Conservation (phyloP, 2,329 filamentous ascomycete genomes). For the Paraphaeosphaeria minitans region DNA sequence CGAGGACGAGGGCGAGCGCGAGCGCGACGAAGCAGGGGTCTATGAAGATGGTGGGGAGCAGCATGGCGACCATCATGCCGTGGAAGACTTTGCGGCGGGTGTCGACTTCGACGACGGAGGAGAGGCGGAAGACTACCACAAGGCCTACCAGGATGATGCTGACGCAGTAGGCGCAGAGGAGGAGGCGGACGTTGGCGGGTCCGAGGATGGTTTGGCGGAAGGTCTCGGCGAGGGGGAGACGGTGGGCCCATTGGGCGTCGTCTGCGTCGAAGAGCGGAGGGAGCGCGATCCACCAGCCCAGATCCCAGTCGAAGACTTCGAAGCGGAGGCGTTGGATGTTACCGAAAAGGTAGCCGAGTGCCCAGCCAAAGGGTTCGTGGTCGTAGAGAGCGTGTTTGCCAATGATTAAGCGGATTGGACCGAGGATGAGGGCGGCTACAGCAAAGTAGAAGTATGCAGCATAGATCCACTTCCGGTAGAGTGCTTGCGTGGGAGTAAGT, state of each 20-base stretch:
- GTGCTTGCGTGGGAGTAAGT: slow-evolving; percentile 79
- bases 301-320: slow-evolving; percentile 68
- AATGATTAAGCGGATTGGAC: slow-evolving; percentile 74
- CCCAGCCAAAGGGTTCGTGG: slow-evolving; percentile 89
- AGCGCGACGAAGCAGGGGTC: slow-evolving; percentile 85
- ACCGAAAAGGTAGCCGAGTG: slow-evolving; percentile 84
- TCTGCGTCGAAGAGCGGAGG: slow-evolving; percentile 54
- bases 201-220: slow-evolving; percentile 70
- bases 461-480: slow-evolving; percentile 80
- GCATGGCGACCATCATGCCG: slow-evolving; percentile 97
- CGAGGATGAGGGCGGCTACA: slow-evolving; percentile 68
- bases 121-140: slow-evolving; percentile 73
- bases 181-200: slow-evolving; percentile 78
- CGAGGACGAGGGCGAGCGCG: slow-evolving; percentile 77
- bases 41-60: slow-evolving; percentile 82
- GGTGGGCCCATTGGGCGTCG: slow-evolving; percentile 16
- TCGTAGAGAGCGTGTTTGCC: slow-evolving; percentile 68
- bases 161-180: slow-evolving; percentile 76
- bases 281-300: slow-evolving; percentile 77
- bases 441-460: slow-evolving; percentile 76
- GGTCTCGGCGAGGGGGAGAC: slow-evolving; percentile 58
- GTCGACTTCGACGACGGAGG: slow-evolving; percentile 84
- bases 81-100: slow-evolving; percentile 97
- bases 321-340: slow-evolving; percentile 74
- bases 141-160: slow-evolving; percentile 73